Percentiles rank a stretch among this genome's conserved stretches.
These are phyloP conservation scores for Spergularia marina DNA, from an alignment of 148 eudicot genomes.

Conservation along the genomic window DNA sequence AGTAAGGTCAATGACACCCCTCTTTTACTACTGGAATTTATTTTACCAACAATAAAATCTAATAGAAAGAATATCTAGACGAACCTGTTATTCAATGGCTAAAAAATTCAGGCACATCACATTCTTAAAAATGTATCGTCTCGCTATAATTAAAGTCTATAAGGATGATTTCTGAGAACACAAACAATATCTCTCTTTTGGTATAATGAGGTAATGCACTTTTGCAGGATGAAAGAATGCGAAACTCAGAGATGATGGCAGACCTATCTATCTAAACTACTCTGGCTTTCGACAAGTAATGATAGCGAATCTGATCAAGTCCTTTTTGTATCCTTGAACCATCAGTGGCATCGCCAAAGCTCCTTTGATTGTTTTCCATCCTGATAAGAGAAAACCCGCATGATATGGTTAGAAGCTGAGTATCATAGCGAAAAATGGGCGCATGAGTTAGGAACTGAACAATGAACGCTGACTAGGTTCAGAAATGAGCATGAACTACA, in stretches of 20 bases:
- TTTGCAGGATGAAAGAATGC: not conserved
- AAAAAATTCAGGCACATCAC: no score
- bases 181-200: not conserved
- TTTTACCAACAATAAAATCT: no score
- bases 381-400: slow-evolving; percentile 29
- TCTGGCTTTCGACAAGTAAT: slow-evolving; percentile 82
- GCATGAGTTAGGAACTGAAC: not conserved
- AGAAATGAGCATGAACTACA: not conserved
- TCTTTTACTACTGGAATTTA: no score
- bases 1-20: no score
- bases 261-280: slow-evolving; percentile 15
- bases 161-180: not conserved
- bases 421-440: not conserved
- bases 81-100: no score
- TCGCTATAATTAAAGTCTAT: no score
- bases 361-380: slow-evolving; percentile 93
- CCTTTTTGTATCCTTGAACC: slow-evolving; percentile 88
- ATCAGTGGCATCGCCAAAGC: slow-evolving; percentile 93
- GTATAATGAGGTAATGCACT: not conserved
- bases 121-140: no score
- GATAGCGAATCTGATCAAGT: slow-evolving; percentile 79
- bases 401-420: not conserved
- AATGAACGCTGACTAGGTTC: not conserved
- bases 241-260: not conserved
- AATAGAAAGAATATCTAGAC: no score